These are phyloP conservation scores for Fusarium sp. DNA, from an alignment of 2,329 filamentous ascomycete species.

Conservation along the genomic window DNA sequence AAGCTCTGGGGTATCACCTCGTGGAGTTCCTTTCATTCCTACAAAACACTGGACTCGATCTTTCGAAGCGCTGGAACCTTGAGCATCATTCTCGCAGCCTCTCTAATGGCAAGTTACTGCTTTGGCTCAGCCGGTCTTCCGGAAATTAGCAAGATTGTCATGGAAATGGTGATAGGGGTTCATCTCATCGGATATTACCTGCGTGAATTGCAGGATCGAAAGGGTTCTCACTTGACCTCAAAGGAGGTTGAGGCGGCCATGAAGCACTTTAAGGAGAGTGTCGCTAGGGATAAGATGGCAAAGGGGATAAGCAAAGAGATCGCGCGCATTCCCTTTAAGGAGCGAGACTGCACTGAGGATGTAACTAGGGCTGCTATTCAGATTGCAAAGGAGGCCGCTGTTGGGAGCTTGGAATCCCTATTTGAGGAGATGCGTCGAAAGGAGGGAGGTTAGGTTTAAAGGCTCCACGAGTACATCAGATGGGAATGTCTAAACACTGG, in stretches of 20 bases:
- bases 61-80: not conserved
- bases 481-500: not conserved
- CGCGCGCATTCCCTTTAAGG: not conserved
- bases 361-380: not conserved
- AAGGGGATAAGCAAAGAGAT: not conserved
- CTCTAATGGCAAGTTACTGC: not conserved
- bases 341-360: not conserved
- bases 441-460: not conserved
- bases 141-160: not conserved
- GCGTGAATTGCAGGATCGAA: not conserved
- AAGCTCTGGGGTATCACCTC: not conserved
- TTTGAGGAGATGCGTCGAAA: not conserved
- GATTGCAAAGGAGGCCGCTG: not conserved
- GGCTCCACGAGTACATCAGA: not conserved
- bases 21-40: not conserved
- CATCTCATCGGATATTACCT: not conserved
- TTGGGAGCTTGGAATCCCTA: not conserved
- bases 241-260: not conserved
- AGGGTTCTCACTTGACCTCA: not conserved
- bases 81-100: not conserved
- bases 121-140: too few relatives aligned
- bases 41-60: not conserved
- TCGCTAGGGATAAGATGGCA: not conserved
- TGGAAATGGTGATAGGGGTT: not conserved
- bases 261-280: not conserved